Evolutionary conservation across 2,329 filamentous ascomycete species (phyloP).

Genomic region (Fusarium clavum): DNA sequence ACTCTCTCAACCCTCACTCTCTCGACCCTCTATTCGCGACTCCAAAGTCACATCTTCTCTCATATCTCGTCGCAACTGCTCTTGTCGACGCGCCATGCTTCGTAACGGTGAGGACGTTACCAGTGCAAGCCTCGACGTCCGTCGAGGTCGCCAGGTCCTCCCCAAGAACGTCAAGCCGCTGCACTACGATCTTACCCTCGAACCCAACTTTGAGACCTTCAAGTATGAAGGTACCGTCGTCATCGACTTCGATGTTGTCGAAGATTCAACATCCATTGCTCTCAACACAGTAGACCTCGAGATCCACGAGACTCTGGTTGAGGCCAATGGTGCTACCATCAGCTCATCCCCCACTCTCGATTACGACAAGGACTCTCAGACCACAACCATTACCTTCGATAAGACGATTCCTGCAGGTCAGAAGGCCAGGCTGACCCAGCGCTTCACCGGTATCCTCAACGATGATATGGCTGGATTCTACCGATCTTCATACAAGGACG

Average conservation of each 20-base stretch:
- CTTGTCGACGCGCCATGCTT: slow-evolving; percentile 48
- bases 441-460: slow-evolving; percentile 83
- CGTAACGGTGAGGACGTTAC: slow-evolving; percentile 43
- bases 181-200: slow-evolving; percentile 91
- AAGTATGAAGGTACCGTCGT: slow-evolving; percentile 86
- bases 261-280: slow-evolving; percentile 86
- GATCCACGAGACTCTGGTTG: slow-evolving; percentile 71
- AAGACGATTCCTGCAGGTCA: slow-evolving; percentile 77
- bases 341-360: slow-evolving; percentile 61
- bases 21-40: slow-evolving; percentile 1
- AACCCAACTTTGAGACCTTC: slow-evolving; percentile 89
- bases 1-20: no score
- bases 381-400: slow-evolving; percentile 82
- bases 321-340: slow-evolving; percentile 62
- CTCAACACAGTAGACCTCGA: slow-evolving; percentile 90
- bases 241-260: slow-evolving; percentile 87
- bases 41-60: slow-evolving; percentile 17
- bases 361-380: slow-evolving; percentile 83
- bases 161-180: slow-evolving; percentile 91
- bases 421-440: slow-evolving; percentile 72
- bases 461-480: slow-evolving; percentile 99
- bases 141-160: slow-evolving; percentile 77
- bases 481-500: slow-evolving; percentile 89
- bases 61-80: slow-evolving; percentile 41
- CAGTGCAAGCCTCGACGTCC: slow-evolving; percentile 43